These are phyloP conservation scores for Eremothecium sinecaudum DNA, from an alignment of 1,139 yeast species.

Conservation along the genomic window DNA sequence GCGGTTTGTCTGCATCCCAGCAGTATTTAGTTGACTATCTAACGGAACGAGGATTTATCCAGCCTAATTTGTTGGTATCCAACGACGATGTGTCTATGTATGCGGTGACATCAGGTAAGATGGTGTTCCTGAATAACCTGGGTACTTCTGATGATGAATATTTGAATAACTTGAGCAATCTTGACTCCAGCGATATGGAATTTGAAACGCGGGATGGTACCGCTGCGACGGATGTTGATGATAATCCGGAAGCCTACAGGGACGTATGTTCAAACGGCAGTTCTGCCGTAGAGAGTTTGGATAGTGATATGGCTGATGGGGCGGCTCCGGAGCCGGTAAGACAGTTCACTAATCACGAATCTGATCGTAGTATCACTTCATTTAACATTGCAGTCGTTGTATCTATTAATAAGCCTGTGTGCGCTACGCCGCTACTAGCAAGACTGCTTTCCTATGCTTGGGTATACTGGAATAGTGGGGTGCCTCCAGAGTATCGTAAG, in stretches of 20 bases:
- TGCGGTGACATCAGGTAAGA: conserved; percentile 27
- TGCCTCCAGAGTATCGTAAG: conserved; percentile 38
- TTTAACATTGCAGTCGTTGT: conserved; percentile 25
- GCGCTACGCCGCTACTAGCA: conserved; percentile 23
- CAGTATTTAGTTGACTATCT: no score
- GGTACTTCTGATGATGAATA: conserved; percentile 29
- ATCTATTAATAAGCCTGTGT: conserved; percentile 22
- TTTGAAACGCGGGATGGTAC: conserved; percentile 6
- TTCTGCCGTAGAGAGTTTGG: not conserved
- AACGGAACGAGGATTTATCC: conserved; percentile 24
- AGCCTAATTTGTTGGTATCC: conserved; percentile 14
- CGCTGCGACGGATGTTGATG: conserved; percentile 4
- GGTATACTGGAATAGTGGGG: conserved; percentile 49
- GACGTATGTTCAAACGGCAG: not conserved
- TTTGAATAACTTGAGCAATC: conserved; percentile 17
- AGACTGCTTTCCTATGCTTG: conserved; percentile 29
- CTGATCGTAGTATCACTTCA: conserved; percentile 43
- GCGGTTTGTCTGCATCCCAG: no score
- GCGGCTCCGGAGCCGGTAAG: conserved; percentile 8
- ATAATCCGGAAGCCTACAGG: not conserved
- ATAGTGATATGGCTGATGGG: not conserved
- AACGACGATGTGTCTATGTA: conserved; percentile 17
- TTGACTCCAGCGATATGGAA: conserved; percentile 11
- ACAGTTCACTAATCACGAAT: conserved; percentile 5
- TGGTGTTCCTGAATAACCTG: conserved; percentile 27